Percentiles rank a stretch among this genome's conserved stretches.
Evolutionary conservation across 495 filamentous ascomycete genomes (phyloP).

Genomic region (Aspergillus haitiensis): DNA sequence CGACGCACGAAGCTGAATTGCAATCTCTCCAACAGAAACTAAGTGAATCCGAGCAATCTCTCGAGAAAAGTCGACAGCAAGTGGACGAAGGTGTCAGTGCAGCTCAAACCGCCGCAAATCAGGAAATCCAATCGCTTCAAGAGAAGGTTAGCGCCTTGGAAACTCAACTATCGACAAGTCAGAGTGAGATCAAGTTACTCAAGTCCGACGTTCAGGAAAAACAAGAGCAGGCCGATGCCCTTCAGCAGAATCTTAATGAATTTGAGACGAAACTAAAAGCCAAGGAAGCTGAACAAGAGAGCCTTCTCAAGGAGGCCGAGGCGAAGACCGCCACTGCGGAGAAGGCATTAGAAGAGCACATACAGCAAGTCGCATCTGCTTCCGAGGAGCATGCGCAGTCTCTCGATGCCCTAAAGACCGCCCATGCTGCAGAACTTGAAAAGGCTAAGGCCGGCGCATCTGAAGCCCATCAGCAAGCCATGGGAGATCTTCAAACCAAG

Average conservation of each 20-base stretch:
- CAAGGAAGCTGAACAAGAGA: conserved; percentile 40
- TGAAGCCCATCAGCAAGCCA: conserved; percentile 32
- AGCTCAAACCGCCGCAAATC: conserved; percentile 38
- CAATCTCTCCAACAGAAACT: conserved; percentile 38
- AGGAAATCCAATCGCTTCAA: conserved; percentile 45
- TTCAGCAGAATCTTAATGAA: conserved; percentile 39
- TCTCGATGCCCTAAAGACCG: conserved; percentile 34
- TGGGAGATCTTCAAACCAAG: conserved; percentile 42
- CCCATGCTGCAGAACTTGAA: conserved; percentile 38
- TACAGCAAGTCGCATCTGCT: conserved; percentile 25
- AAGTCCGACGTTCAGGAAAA: conserved; percentile 44
- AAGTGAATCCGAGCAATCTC: conserved; percentile 35
- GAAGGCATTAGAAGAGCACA: conserved; percentile 36
- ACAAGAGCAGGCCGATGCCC: conserved; percentile 37
- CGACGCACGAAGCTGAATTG: conserved; percentile 38
- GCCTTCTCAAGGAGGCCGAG: conserved; percentile 35
- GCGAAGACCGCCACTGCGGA: conserved; percentile 39
- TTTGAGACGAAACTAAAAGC: conserved; percentile 38
- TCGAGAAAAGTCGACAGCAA: conserved; percentile 36
- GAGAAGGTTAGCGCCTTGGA: conserved; percentile 45
- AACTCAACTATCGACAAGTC: conserved; percentile 37
- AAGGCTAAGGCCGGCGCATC: conserved; percentile 31
- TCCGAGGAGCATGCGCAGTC: conserved; percentile 36
- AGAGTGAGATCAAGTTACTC: conserved; percentile 43
- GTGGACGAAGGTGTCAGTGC: conserved; percentile 39